Conservation (phyloP, 2,329 filamentous ascomycete genomes). For the Davidsoniella virescens region DNA sequence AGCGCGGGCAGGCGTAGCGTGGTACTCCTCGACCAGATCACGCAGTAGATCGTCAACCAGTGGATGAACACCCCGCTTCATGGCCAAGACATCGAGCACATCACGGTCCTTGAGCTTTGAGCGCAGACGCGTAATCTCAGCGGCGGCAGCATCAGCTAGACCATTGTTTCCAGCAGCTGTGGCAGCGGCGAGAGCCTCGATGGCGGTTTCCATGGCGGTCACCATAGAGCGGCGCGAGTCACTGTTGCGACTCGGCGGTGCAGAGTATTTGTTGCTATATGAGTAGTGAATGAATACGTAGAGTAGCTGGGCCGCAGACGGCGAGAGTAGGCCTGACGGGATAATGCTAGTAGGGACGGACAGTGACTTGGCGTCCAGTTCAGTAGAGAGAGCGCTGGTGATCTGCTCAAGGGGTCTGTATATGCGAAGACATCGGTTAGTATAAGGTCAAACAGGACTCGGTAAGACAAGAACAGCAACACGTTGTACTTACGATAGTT, state of each 20-base stretch:
- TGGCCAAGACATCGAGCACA: conserved; percentile 4
- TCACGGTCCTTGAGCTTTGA: conserved; percentile 10
- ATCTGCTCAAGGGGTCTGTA: conserved; percentile 5
- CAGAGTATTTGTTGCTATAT: conserved; percentile 5
- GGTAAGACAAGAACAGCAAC: too few relatives aligned
- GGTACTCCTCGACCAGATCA: conserved; percentile 3
- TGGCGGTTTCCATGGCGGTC: conserved; percentile 11
- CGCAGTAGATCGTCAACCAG: conserved; percentile 6
- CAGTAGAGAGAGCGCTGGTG: conserved; percentile 1
- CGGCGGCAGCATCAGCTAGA: not conserved
- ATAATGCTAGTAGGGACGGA: conserved; percentile 5
- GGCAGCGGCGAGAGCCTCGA: conserved; percentile 7
- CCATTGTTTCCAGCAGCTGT: conserved; percentile 6
- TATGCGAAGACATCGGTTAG: not conserved
- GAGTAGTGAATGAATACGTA: conserved; percentile 12
- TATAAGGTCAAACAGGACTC: not conserved
- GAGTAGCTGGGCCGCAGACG: conserved; percentile 2
- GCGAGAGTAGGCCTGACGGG: conserved; percentile 7
- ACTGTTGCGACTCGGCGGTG: not conserved
- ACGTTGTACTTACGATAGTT: conserved; percentile 1
- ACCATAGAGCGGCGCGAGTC: conserved; percentile 10
- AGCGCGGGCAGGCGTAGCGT: not conserved
- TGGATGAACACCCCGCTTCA: conserved; percentile 6
- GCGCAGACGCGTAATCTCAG: not conserved
- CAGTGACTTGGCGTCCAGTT: conserved; percentile 11